Percentiles rank a stretch among this genome's conserved stretches.
Conservation (phyloP, 805 yeast genomes). For the Nematodospora valgi region DNA sequence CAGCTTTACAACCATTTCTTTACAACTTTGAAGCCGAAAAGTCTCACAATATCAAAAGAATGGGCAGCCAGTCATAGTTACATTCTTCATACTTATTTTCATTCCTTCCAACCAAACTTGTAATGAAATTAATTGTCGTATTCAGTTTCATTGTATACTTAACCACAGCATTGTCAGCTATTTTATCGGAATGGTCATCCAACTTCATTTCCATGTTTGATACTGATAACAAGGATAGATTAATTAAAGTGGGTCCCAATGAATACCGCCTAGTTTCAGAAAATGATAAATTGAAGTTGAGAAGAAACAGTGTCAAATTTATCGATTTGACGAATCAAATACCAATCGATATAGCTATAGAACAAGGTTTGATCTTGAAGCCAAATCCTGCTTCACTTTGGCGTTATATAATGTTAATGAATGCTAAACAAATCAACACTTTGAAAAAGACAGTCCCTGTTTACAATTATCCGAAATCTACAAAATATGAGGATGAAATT, state of each 20-base stretch:
- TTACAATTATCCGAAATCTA: conserved; percentile 52
- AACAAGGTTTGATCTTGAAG: conserved; percentile 18
- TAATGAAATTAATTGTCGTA: conserved; percentile 6
- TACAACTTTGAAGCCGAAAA: no score
- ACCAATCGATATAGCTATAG: conserved; percentile 33
- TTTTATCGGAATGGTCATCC: conserved; percentile 7
- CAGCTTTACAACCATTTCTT: no score
- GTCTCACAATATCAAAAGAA: no score
- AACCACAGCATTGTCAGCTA: conserved; percentile 6
- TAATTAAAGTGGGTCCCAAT: conserved; percentile 35
- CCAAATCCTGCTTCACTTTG: conserved; percentile 10
- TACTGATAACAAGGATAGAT: conserved; percentile 12
- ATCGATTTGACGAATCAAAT: conserved; percentile 61
- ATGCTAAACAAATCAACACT: conserved; percentile 23
- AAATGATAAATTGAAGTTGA: conserved; percentile 29
- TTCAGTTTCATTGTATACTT: conserved; percentile 4
- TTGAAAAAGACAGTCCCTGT: conserved; percentile 24
- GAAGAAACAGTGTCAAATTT: conserved; percentile 48
- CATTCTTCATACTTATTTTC: no score
- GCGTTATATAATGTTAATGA: conserved; percentile 15
- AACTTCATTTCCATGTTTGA: neutral
- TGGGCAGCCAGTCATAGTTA: no score
- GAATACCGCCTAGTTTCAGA: conserved; percentile 33
- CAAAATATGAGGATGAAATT: conserved; percentile 37
- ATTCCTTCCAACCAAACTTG: no score